Evolutionary conservation across 2,329 filamentous ascomycete genomes (phyloP).

Genomic region (Hypoxylon rubiginosum): DNA sequence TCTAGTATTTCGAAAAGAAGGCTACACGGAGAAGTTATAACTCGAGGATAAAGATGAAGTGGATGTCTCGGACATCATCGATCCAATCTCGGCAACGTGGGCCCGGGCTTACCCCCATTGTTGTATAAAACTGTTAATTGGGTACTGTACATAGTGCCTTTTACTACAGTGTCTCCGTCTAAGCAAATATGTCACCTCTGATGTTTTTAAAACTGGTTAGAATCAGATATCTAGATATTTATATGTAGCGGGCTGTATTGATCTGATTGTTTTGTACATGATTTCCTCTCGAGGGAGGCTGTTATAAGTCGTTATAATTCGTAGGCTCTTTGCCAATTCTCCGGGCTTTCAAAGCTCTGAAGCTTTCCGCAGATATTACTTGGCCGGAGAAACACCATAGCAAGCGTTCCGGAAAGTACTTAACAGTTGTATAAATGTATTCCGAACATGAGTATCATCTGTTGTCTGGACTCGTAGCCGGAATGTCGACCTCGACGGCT

Average conservation of each 20-base stretch:
- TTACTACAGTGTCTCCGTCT: no score
- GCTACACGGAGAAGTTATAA: not conserved
- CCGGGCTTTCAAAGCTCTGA: no score
- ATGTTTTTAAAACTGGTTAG: no score
- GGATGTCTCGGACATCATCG: conserved; percentile 24
- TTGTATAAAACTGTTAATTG: conserved; percentile 2
- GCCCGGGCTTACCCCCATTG: conserved; percentile 15
- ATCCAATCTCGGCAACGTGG: conserved; percentile 17
- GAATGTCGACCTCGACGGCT: not conserved
- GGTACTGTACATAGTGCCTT: not conserved
- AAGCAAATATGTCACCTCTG: no score
- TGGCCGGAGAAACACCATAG: no score
- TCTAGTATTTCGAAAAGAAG: not conserved
- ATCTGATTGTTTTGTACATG: not conserved
- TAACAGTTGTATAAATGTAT: no score
- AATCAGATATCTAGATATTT: not conserved
- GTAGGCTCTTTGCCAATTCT: not conserved
- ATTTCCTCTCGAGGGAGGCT: not conserved
- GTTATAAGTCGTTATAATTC: not conserved
- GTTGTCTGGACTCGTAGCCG: not conserved
- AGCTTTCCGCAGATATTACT: no score
- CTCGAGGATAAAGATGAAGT: not conserved
- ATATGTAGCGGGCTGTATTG: not conserved
- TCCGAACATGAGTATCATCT: not conserved
- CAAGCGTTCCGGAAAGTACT: no score